Base-by-base conservation (phyloP, 805 yeast species). In the Priceomyces fermenticarens region DNA sequence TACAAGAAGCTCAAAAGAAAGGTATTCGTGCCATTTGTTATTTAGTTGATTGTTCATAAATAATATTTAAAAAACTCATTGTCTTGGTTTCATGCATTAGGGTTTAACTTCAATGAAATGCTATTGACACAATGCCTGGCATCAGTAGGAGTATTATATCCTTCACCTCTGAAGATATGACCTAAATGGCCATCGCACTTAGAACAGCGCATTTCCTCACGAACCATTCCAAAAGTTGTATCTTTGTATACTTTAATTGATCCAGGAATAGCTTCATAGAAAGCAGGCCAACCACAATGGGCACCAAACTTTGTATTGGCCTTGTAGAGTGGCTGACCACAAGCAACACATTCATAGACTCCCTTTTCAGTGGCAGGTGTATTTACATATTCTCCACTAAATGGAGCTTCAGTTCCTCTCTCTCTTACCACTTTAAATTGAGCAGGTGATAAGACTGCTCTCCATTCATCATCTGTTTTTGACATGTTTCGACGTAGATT, bases 211-310 rank as follows among this genome's bases (percentile, higher is more conserved):
- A 93, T 90, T 60, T 93, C 99, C 10, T 81, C 87, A 46, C 99
- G 74, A 10, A 67, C 70, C 93, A 85, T 89, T 0, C 98, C 98
- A 37, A 67, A 63, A 6, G 83, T 62, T 0, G 42, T 53, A 60
- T 93, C 99, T 13, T 68, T 72, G 43, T 75, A 63, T 10, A 83
- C 70, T 14, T 62, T 72, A 30, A 93, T 73, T 4, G 96, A 73
- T 0, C 89, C 90, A 0, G 96, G 95, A 30, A 87, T 68, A 1
- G 95, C 97, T 43, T 88, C 85, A 61, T 83, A 91, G 62, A 93
- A 93, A 0, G 97, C 90, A 1, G 99, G 99, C 99, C 99, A 93
- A 2, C 99, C 99, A 62, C 99, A 93, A 40, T 88, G 88, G 10
- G 96, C 80, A 43, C 84, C 82, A 54, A 93, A 93, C 62, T 93